Evolutionary conservation across 106 monocot genomes (phyloP), one percentile per base, ranked within the genome.

Genomic region (Acorus gramineus): DNA sequence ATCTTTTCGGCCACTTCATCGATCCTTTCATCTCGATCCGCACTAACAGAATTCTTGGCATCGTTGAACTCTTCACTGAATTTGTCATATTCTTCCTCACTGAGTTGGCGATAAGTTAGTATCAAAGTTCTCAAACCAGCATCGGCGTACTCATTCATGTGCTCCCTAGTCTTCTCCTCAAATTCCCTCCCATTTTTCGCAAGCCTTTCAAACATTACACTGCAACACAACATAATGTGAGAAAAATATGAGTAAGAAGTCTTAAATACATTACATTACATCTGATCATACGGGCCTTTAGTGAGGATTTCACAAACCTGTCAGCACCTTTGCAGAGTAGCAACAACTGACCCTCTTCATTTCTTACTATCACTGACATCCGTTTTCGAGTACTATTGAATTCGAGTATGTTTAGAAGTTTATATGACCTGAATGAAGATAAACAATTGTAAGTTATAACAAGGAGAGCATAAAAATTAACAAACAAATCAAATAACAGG

Each of bases 251-350:
- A 42, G 46, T 7, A 71, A 42, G 56, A 50, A 2, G 43, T 59
- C 14, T 76, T n/a, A 48, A 50, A 7, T 14, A 63, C 2, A 61
- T 47, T 2, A 59, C 2, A 14, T 53, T 46, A 8, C 7, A 55
- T 46, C 55, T 7, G 11, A 12, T 7, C n/a, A 28, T 43, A 6
- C 5, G 3, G 50, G 3, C 47, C 8, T 54, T 50, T 28, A 28
- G 28, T 28, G 28, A 28, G 28, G 28, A 1, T 28, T 28, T 28
- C 28, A 70, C 79, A 57, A 10, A 94, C 94, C 76, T 94, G 70
- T 98, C 96, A 52, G 96, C 96, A 44, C 96, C 96, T 79, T 98
- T 98, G 69, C 83, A 78, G 12, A 91, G 86, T 53, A 98, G 75
- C 7, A 91, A 64, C 53, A 87, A 66, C 59, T 78, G 87, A 10